A percentile compares a stretch with the other conserved stretches of the same genome.
Evolutionary conservation across 345 rosid genomes (phyloP).

Genomic region (Lumnitzera littorea): DNA sequence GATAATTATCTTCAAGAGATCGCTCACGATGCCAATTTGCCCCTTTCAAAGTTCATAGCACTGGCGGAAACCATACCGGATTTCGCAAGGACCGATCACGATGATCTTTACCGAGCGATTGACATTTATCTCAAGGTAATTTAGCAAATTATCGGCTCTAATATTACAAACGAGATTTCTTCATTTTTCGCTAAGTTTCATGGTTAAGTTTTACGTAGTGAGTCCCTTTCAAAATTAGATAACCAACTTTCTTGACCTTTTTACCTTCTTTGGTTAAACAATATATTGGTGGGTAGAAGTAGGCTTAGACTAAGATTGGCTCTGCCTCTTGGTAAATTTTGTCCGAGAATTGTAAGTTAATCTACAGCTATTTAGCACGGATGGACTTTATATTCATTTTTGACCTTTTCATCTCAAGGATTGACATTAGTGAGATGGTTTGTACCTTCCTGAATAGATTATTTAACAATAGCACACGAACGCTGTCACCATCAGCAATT

Average conservation of each 20-base stretch:
- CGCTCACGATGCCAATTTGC: slow-evolving; percentile 64
- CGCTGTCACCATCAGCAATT: too few relatives aligned
- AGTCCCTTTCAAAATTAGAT: slow-evolving; percentile 30
- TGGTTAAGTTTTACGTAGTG: slow-evolving; percentile 19
- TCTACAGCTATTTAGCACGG: too few relatives aligned
- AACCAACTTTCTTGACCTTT: slow-evolving; percentile 51
- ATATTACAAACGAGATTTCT: slow-evolving; percentile 7
- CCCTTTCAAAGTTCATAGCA: slow-evolving; percentile 68
- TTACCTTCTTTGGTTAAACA: slow-evolving; percentile 11
- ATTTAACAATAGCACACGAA: too few relatives aligned
- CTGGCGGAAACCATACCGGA: slow-evolving; percentile 77
- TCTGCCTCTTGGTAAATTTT: background rate
- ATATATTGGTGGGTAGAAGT: slow-evolving; percentile 19
- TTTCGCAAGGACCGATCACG: slow-evolving; percentile 81
- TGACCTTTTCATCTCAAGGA: too few relatives aligned
- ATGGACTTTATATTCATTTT: too few relatives aligned
- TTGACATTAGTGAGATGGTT: too few relatives aligned
- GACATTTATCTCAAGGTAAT: slow-evolving; percentile 97
- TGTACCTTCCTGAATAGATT: too few relatives aligned
- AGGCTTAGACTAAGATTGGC: slow-evolving; percentile 21
- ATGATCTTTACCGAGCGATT: slow-evolving; percentile 89
- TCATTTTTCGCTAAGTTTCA: slow-evolving; percentile 13
- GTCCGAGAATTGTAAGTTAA: too few relatives aligned
- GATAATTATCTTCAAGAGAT: slow-evolving; percentile 84
- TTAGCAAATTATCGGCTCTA: background rate